phyloP scores from a whole-genome alignment of 441 rosid species.

The Gossypium schwendimanii region DNA sequence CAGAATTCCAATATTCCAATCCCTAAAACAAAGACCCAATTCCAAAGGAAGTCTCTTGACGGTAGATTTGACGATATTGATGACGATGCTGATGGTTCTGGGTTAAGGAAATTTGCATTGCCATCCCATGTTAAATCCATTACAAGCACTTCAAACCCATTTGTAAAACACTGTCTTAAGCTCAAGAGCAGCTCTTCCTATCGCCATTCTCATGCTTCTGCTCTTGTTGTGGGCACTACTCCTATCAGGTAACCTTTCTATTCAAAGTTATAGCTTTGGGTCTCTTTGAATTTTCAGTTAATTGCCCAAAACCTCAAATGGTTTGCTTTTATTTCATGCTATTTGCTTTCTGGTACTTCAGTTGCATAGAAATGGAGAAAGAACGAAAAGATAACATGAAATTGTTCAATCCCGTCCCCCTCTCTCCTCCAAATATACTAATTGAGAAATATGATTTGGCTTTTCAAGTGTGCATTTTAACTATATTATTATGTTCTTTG shows the following conservation, averaged over 20 bases:
- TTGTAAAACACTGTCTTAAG: conserved; percentile 82
- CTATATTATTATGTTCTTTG: too few relatives aligned
- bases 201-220: conserved; percentile 67
- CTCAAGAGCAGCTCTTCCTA: conserved; percentile 70
- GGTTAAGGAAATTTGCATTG: conserved; percentile 17
- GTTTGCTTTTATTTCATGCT: conserved; percentile 1
- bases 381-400: neutral
- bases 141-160: conserved; percentile 68
- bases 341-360: neutral
- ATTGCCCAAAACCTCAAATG: neutral
- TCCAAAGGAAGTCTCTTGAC: conserved; percentile 1
- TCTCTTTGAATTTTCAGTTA: neutral
- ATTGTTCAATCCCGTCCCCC: neutral
- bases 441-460: neutral
- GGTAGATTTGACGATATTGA: neutral
- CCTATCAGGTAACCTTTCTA: conserved; percentile 52
- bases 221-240: conserved; percentile 66
- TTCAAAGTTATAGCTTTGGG: neutral
- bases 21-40: conserved; percentile 6
- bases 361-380: neutral
- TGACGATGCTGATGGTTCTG: conserved; percentile 13
- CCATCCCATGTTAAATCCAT: conserved; percentile 52
- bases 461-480: too few relatives aligned
- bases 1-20: conserved; percentile 16
- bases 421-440: neutral